These are phyloP conservation scores for Volvariella volvacea DNA, from an alignment of 1,284 basidiomycete genomes.

Conservation along the genomic window DNA sequence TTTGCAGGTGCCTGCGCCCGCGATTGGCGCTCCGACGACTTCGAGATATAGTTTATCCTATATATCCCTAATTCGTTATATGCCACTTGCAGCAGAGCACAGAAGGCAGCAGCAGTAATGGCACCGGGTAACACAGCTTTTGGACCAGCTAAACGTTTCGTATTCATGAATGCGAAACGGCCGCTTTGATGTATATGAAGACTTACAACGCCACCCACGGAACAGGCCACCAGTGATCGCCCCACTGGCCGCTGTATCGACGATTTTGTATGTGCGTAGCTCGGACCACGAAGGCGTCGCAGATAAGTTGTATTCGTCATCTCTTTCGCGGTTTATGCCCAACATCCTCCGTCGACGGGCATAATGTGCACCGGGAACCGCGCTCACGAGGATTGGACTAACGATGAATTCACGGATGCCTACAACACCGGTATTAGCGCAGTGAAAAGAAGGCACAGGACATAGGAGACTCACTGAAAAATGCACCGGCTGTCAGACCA, in stretches of 20 bases:
- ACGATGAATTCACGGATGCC: conserved; percentile 63
- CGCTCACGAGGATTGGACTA: conserved; percentile 43
- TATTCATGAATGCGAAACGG: not conserved
- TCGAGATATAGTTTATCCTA: conserved; percentile 48
- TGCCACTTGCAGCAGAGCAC: conserved; percentile 51
- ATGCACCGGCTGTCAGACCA: conserved; percentile 56
- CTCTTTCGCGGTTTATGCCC: conserved; percentile 13
- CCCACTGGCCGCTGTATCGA: conserved; percentile 62
- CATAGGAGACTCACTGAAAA: conserved; percentile 52
- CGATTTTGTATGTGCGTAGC: conserved; percentile 46
- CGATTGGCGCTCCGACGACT: conserved; percentile 7
- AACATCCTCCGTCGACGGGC: conserved; percentile 21
- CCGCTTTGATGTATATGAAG: not conserved
- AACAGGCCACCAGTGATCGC: conserved; percentile 49
- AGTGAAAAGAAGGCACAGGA: not conserved
- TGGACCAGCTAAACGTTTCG: conserved; percentile 26
- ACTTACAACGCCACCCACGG: conserved; percentile 33
- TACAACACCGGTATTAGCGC: conserved; percentile 18
- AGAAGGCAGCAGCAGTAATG: conserved; percentile 44
- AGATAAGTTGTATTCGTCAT: conserved; percentile 2
- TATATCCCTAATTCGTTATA: conserved; percentile 59
- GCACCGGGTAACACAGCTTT: conserved; percentile 41
- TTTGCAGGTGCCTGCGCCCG: conserved; percentile 10
- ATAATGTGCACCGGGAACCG: conserved; percentile 31
- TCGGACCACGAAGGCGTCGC: conserved; percentile 36